phyloP scores from a whole-genome alignment of 768 basidiomycete species.

The Suillus americanus region DNA sequence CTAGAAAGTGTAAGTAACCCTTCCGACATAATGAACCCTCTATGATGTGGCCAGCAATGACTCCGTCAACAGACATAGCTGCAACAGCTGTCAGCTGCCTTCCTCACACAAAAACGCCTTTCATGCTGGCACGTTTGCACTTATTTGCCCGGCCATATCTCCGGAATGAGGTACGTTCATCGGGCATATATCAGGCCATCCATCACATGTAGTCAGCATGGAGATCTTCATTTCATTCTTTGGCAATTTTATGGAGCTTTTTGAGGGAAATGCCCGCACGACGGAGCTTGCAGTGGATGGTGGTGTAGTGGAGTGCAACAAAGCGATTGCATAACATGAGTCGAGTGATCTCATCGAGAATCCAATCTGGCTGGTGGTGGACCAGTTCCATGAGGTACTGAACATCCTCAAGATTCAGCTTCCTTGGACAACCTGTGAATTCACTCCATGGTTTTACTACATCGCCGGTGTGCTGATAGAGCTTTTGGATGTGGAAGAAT shows the following conservation, averaged over 20 bases:
- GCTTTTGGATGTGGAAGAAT: too few relatives aligned
- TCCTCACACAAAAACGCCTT: conserved; percentile 31
- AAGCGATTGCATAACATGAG: conserved; percentile 16
- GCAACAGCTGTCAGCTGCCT: conserved; percentile 25
- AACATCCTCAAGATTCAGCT: conserved; percentile 16
- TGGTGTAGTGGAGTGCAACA: too few relatives aligned
- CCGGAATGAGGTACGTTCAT: conserved; percentile 23
- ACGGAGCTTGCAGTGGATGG: conserved; percentile 32
- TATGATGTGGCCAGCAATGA: conserved; percentile 26
- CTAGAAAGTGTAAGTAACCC: conserved; percentile 25
- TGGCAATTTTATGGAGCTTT: conserved; percentile 33
- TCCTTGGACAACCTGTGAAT: neutral
- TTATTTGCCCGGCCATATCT: conserved; percentile 21
- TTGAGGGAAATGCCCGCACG: conserved; percentile 27
- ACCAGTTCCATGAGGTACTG: conserved; percentile 25
- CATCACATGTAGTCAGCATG: conserved; percentile 23
- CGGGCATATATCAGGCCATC: conserved; percentile 30
- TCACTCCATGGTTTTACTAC: conserved; percentile 2
- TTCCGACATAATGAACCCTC: conserved; percentile 30
- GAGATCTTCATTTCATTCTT: conserved; percentile 27
- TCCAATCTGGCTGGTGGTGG: conserved; percentile 28
- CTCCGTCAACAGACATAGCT: conserved; percentile 31
- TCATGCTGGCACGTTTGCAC: conserved; percentile 23
- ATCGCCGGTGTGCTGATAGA: conserved; percentile 3
- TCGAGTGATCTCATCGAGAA: conserved; percentile 32